Evolutionary conservation across 2,329 filamentous ascomycete species (phyloP).

Genomic region (Whalleya microplaca): DNA sequence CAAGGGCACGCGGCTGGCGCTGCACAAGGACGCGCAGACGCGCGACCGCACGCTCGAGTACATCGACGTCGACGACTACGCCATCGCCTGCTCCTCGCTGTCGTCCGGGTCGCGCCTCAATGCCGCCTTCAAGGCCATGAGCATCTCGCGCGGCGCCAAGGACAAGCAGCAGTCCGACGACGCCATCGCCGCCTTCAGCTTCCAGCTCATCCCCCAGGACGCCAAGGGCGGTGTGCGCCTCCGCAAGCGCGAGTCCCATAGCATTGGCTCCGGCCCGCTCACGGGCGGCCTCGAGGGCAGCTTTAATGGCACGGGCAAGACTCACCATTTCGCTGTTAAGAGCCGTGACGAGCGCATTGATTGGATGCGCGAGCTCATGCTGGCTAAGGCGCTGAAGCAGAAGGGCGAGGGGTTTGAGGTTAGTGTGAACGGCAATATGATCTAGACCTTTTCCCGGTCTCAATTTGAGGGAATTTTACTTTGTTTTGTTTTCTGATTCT

Average conservation of each 20-base stretch:
- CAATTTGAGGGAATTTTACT: conserved; percentile 10
- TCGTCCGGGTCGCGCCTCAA: conserved; percentile 79
- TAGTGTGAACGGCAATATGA: conserved; percentile 79
- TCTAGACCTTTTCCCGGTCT: conserved; percentile 44
- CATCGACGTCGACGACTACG: conserved; percentile 87
- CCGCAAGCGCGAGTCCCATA: conserved; percentile 56
- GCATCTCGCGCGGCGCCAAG: conserved; percentile 56
- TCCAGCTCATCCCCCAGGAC: conserved; percentile 80
- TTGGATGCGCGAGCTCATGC: conserved; percentile 95
- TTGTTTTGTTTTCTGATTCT: conserved; percentile 25
- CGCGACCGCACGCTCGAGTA: conserved; percentile 69
- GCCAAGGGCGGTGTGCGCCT: conserved; percentile 53
- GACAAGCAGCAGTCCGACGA: conserved; percentile 31
- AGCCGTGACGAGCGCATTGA: conserved; percentile 89
- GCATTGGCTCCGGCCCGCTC: conserved; percentile 38
- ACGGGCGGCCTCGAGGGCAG: conserved; percentile 38
- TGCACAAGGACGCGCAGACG: conserved; percentile 66
- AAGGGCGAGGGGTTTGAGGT: conserved; percentile 84
- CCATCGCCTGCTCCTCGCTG: conserved; percentile 79
- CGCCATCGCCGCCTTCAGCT: conserved; percentile 72
- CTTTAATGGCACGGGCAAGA: conserved; percentile 71
- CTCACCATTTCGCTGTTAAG: conserved; percentile 92
- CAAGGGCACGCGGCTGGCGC: conserved; percentile 72
- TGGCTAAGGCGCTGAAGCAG: conserved; percentile 83
- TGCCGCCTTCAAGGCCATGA: conserved; percentile 83